Evolutionary conservation across 139 green algal genomes (phyloP).

Genomic region (Astrephomene gubernaculifera): DNA sequence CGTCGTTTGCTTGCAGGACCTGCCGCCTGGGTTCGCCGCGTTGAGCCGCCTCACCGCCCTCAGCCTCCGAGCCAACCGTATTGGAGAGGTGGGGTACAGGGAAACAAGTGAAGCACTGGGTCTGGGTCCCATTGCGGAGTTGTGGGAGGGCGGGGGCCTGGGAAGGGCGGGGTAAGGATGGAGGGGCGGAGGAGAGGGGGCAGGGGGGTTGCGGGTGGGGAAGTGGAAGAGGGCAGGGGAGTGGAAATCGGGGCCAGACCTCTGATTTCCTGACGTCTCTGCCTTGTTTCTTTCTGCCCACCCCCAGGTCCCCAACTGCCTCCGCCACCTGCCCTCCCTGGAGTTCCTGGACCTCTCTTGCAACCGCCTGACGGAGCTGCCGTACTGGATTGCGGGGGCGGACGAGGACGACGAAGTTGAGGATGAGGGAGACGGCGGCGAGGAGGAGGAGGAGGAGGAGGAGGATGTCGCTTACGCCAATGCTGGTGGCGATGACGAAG

Average conservation of each 20-base stretch:
- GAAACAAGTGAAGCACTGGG: too few relatives aligned
- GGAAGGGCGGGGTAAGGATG: too few relatives aligned
- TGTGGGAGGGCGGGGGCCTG: too few relatives aligned
- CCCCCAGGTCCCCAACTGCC: constrained; percentile 11
- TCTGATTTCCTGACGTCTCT: not conserved
- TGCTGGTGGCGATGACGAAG: too few relatives aligned
- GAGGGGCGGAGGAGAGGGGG: too few relatives aligned
- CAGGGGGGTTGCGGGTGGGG: too few relatives aligned
- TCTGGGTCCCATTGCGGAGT: too few relatives aligned
- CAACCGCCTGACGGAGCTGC: constrained; percentile 26
- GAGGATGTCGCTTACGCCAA: too few relatives aligned
- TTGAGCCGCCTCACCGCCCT: constrained; percentile 6
- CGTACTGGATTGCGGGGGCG: not conserved
- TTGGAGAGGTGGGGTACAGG: constrained; percentile 20
- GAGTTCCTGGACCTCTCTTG: constrained; percentile 16
- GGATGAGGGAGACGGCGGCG: too few relatives aligned
- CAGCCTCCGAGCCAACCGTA: constrained; percentile 22
- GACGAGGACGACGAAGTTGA: too few relatives aligned
- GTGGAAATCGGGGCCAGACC: not conserved
- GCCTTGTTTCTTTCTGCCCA: not conserved
- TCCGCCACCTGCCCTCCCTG: constrained; percentile 4
- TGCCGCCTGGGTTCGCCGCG: constrained; percentile 9
- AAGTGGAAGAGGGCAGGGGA: too few relatives aligned
- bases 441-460: too few relatives aligned
- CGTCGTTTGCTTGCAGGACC: constrained; percentile 12